Evolutionary conservation across 2,329 filamentous ascomycete genomes (phyloP).

Genomic region (Colletotrichum cuscutae): DNA sequence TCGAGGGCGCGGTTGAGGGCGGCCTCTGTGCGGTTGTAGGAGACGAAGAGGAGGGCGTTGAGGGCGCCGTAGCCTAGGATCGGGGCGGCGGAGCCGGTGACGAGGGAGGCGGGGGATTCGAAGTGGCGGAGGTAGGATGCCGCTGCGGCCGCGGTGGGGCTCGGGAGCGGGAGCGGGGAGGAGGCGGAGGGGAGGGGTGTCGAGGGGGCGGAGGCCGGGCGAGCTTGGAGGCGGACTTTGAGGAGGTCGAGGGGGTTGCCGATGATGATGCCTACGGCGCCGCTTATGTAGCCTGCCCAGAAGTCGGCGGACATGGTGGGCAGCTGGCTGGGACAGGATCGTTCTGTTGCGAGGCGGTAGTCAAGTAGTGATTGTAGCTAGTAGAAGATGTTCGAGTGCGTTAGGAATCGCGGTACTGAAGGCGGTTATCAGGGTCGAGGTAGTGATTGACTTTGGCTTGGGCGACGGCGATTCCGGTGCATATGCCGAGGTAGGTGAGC

Average conservation of each 20-base stretch:
- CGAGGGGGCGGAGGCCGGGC: conserved; percentile 4
- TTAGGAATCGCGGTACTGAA: conserved; percentile 19
- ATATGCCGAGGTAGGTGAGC: conserved; percentile 34
- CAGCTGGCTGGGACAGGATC: background rate
- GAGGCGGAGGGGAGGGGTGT: conserved; percentile 16
- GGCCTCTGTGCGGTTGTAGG: conserved; percentile 86
- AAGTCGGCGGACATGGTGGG: conserved; percentile 84
- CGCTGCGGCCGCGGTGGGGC: conserved; percentile 34
- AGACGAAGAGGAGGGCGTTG: conserved; percentile 89
- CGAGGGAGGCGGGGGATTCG: conserved; percentile 50
- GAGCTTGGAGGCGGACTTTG: conserved; percentile 84
- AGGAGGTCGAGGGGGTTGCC: conserved; percentile 51
- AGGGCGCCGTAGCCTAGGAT: conserved; percentile 90
- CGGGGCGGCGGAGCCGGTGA: conserved; percentile 81
- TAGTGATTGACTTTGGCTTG: conserved; percentile 33
- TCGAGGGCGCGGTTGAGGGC: conserved; percentile 59
- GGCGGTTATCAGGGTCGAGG: conserved; percentile 24
- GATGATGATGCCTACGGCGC: conserved; percentile 73
- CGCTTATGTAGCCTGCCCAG: conserved; percentile 91
- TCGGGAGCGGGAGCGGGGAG: background rate
- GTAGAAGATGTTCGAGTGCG: too few relatives aligned
- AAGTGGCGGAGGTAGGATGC: conserved; percentile 45
- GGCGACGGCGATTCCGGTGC: conserved; percentile 31
- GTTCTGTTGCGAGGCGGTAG: too few relatives aligned
- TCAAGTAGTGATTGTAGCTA: too few relatives aligned